Percentiles rank a stretch among this genome's conserved stretches.
These are phyloP conservation scores for Myxozyma sirexii DNA, from an alignment of 805 yeast species.

Conservation along the genomic window DNA sequence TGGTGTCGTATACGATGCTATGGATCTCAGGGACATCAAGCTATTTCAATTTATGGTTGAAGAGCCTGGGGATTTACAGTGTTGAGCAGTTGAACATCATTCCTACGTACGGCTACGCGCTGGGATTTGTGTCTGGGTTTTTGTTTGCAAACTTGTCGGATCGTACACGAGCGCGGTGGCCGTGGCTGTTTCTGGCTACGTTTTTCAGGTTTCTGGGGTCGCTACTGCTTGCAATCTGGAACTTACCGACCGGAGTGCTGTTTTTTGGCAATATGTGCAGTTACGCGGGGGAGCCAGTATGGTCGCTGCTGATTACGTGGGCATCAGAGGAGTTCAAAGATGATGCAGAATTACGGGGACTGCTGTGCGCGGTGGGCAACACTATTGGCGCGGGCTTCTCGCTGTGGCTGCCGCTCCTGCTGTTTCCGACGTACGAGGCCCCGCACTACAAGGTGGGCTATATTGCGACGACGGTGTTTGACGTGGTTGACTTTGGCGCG, in stretches of 20 bases:
- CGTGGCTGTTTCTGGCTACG: slow-evolving; percentile 28
- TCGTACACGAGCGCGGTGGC: slow-evolving; percentile 27
- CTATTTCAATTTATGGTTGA: slow-evolving; percentile 43
- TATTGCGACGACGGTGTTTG: slow-evolving; percentile 18
- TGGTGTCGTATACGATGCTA: slow-evolving; percentile 30
- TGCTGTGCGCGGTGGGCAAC: slow-evolving; percentile 26
- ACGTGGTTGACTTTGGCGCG: slow-evolving; percentile 23
- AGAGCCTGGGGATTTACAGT: slow-evolving; percentile 37
- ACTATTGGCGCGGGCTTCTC: slow-evolving; percentile 22
- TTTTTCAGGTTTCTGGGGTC: slow-evolving; percentile 20
- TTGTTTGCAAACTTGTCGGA: slow-evolving; percentile 41
- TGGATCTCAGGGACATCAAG: slow-evolving; percentile 25
- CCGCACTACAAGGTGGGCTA: slow-evolving; percentile 28
- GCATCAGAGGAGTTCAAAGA: slow-evolving; percentile 29
- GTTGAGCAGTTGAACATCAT: slow-evolving; percentile 41
- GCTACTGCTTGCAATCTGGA: slow-evolving; percentile 28
- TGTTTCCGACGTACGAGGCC: slow-evolving; percentile 30
- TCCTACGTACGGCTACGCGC: slow-evolving; percentile 44
- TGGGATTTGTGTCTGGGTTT: slow-evolving; percentile 41
- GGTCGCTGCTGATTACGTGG: slow-evolving; percentile 32
- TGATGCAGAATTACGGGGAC: slow-evolving; percentile 30
- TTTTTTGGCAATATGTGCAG: slow-evolving; percentile 30
- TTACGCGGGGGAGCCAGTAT: slow-evolving; percentile 28
- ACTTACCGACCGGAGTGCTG: slow-evolving; percentile 22
- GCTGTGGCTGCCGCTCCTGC: slow-evolving; percentile 26